Base-by-base conservation (phyloP, 2,329 filamentous ascomycete genomes). In the Aspergillus niger region DNA sequence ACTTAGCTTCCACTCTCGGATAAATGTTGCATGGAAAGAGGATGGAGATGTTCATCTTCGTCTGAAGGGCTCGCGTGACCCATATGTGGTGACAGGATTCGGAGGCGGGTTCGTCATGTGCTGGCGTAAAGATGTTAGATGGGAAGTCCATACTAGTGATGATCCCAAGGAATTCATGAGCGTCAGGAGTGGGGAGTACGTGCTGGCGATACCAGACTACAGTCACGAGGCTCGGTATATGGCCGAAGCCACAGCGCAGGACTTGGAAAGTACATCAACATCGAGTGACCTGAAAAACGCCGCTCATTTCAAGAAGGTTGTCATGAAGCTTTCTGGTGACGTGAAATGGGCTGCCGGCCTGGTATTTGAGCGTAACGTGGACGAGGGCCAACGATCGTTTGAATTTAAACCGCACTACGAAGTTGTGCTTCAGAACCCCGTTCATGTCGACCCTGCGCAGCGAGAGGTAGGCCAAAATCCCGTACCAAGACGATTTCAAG, bases 81-180 rank as follows among this genome's bases (percentile, higher is more conserved):
- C 95, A 2, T 99, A 99, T 74, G 86, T 91, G 61, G 89, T 99
- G 48, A 97, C 92, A 41, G 93, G 94, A 8, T 89, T 94, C 67
- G 95, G 95, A 41, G 93, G 93, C 36, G 95, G 95, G 4, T 96
- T 99, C 72, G 86, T 98, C 47, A 97, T 99, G 92, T 98, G 96
- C 75, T 99, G 94, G 94, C 89, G 95, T 55, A 96, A 92, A 70
- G 91, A 97, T 74, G 93, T 99, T 39, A 87, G 86, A 62, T 96
- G 92, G 87, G 90, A 89, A 62, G 87, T 99, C 55, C 90, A 93
- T 60, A 87, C 89, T 55, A 89, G 92, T 55, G 88, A 96, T 67
- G 91, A 99, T 69, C 93, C 95, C 0, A 91, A 91, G 72, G 89
- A 91, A 61, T 96, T 99, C 77, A 96, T 99, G 89, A 92, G 90